These are phyloP conservation scores for Pythium volutum DNA, from an alignment of 352 stramenopile species.

Conservation along the genomic window DNA sequence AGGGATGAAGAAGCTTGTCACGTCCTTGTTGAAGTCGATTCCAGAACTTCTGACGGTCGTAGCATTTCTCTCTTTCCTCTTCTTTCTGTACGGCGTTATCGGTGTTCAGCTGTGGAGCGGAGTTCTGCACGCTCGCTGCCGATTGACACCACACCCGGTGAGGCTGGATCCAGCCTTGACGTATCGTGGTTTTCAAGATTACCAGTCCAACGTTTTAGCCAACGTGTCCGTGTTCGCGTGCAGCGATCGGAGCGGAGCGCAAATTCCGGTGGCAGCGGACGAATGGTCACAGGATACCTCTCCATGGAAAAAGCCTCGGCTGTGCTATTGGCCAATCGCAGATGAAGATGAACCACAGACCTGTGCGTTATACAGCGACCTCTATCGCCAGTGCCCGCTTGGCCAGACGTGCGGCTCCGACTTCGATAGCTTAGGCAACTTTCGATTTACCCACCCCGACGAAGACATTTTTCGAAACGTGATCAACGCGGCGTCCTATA, in stretches of 20 bases:
- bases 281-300: conserved; percentile 49
- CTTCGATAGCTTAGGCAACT: conserved; percentile 58
- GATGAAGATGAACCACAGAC: conserved; percentile 50
- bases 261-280: conserved; percentile 33
- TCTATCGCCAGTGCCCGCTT: conserved; percentile 39
- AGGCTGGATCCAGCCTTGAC: conserved; percentile 37
- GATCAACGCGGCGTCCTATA: conserved; percentile 47
- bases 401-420: conserved; percentile 57
- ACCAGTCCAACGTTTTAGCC: conserved; percentile 30
- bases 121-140: conserved; percentile 58
- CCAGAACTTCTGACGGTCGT: conserved; percentile 76
- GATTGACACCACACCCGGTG: conserved; percentile 67
- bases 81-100: conserved; percentile 84
- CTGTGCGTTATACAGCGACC: conserved; percentile 43
- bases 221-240: conserved; percentile 42
- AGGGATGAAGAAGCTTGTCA: conserved; percentile 82
- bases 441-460: conserved; percentile 58
- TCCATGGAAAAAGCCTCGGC: conserved; percentile 45
- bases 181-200: conserved; percentile 27
- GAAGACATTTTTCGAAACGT: conserved; percentile 33
- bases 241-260: conserved; percentile 27
- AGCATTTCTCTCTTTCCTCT: conserved; percentile 78
- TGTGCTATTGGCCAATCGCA: conserved; percentile 91
- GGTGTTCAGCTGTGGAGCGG: conserved; percentile 81
- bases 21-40: conserved; percentile 69